These are phyloP conservation scores for Jatropha podagrica DNA, from an alignment of 441 rosid species.

Conservation along the genomic window DNA sequence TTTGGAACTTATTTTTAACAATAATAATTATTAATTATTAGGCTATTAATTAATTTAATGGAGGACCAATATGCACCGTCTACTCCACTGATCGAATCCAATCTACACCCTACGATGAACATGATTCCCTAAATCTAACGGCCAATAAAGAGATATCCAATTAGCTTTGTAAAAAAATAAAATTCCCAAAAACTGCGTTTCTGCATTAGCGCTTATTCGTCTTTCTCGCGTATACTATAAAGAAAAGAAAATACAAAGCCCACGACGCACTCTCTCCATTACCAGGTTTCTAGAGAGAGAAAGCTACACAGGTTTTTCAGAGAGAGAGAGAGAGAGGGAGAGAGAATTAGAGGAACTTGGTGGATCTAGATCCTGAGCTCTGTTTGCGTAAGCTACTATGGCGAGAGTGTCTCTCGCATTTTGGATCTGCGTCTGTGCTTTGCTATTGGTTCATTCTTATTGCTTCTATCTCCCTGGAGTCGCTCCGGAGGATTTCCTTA, in stretches of 20 bases:
- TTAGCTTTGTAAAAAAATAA: neutral
- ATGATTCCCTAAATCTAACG: slow-evolving; percentile 7
- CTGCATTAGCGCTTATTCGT: neutral
- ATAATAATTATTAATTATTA: neutral
- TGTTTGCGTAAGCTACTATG: slow-evolving; percentile 33
- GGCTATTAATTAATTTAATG: neutral
- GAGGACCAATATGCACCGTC: neutral
- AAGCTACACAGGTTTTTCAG: neutral
- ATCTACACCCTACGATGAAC: slow-evolving; percentile 13
- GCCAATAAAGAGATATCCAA: neutral
- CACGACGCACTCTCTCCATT: neutral
- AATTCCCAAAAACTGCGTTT: neutral
- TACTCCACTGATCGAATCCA: neutral
- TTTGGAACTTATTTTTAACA: neutral
- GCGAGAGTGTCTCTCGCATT: slow-evolving; percentile 39
- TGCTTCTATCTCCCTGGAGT: slow-evolving; percentile 95
- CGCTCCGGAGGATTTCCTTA: slow-evolving; percentile 75
- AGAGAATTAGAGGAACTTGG: neutral
- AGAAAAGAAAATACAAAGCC: neutral
- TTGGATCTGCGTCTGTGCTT: slow-evolving; percentile 38
- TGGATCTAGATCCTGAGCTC: slow-evolving; percentile 30
- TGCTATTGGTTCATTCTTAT: slow-evolving; percentile 34
- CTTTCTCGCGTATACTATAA: neutral
- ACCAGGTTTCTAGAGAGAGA: slow-evolving; percentile 2
- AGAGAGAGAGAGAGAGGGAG: slow-evolving; percentile 15